Evolutionary conservation across 108 stramenopile species (phyloP), one percentile per base, ranked within the genome.

Genomic region (Nitzschia inconspicua): DNA sequence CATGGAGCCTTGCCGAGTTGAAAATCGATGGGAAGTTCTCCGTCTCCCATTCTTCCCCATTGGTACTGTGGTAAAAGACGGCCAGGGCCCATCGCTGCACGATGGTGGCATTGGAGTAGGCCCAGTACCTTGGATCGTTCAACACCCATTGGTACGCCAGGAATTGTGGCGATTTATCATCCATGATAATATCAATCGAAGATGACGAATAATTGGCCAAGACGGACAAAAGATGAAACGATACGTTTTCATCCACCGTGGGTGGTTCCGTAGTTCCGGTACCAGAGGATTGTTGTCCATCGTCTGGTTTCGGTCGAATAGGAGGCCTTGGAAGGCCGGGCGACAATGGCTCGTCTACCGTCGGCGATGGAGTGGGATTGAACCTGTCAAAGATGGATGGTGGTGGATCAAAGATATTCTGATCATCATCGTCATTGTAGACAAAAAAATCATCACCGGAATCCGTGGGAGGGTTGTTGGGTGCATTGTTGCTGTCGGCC

Each of bases 61-160:
- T 70, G 16, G 79, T 77, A 43, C 75, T 43, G 41, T 75, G 80
- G 44, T 82, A 85, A 0, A 85, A 42, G 6, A 66, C 65, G 14
- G 73, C 82, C 23, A 80, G 59, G 30, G 63, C 53, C 60, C 74
- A 83, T 52, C 82, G 44, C 19, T 79, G 72, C 13, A 68, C 60
- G 2, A 79, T 32, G 14, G 71, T 49, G 1, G 37, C 26, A 6
- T 37, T 46, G 0, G 46, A 19, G 26, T 50, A 62, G 27, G 29
- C 35, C 22, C 43, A 34, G 19, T 54, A 70, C 14, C 57, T 24
- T 6, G 60, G 55, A 44, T 70, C 61, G 7, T 57, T 41, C 19
- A 36, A 20, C 27, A 63, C 16, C 69, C 69, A 70, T 4, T 63
- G 31, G 34, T 63, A 48, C 19, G 69, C 60, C 31, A 30, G 31